Evolutionary conservation across 495 filamentous ascomycete genomes (phyloP).

Genomic region (Neurospora sp.): DNA sequence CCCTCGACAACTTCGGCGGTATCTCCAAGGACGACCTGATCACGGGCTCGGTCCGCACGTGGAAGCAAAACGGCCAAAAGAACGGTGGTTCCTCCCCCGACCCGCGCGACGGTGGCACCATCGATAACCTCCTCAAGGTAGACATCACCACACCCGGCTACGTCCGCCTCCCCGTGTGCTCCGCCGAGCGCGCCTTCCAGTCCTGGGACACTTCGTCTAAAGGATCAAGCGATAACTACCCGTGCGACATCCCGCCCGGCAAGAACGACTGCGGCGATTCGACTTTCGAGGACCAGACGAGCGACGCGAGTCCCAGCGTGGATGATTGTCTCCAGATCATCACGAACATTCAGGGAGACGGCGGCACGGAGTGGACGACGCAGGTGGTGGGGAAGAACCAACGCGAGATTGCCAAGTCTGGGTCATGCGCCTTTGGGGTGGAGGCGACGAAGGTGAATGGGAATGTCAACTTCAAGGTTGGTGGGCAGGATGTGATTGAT

Average conservation of each 20-base stretch:
- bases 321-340: background rate
- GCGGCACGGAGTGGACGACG: background rate
- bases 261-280: background rate
- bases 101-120: slow-evolving; percentile 7
- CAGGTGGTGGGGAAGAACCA: background rate
- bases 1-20: slow-evolving; percentile 13
- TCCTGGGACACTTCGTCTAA: slow-evolving; percentile 11
- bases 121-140: slow-evolving; percentile 10
- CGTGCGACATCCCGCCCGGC: background rate
- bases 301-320: background rate
- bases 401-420: background rate
- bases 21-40: slow-evolving; percentile 20
- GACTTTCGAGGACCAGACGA: background rate
- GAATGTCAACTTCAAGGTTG: background rate
- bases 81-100: slow-evolving; percentile 18
- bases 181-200: slow-evolving; percentile 11
- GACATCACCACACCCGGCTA: slow-evolving; percentile 22
- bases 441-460: background rate
- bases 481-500: background rate
- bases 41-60: slow-evolving; percentile 21
- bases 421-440: background rate
- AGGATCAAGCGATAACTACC: background rate
- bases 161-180: slow-evolving; percentile 26
- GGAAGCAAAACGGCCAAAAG: slow-evolving; percentile 17
- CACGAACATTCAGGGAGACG: background rate